Base-by-base conservation (phyloP, 2,329 filamentous ascomycete species). In the Tolypocladium endophyticum region DNA sequence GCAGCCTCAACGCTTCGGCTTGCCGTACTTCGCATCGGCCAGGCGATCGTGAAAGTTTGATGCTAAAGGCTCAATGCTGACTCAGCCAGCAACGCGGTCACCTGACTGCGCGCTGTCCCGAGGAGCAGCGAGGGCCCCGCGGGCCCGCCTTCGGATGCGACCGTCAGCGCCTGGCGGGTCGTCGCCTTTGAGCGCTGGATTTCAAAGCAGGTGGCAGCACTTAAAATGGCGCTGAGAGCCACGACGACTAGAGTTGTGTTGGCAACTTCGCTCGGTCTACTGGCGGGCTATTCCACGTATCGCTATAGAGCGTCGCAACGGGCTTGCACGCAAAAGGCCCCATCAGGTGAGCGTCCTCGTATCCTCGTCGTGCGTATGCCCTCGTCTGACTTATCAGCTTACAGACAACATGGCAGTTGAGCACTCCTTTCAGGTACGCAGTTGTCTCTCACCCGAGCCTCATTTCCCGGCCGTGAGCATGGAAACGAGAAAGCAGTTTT, bases 361-460 rank as follows among this genome's bases (percentile, higher is more conserved):
- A 30, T 35, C n/a, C 38, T 25, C 4, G 28, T n/a, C 23, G 39
- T 47, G 50, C 33, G 18, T 11, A 30, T 20, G 14, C 11, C 18
- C 18, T 11, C 25, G 28, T 25, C 8, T 57, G 43, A 57, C 35
- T 43, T 33, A 36, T 58, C 58, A 68, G 63, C 60, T 47, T 36
- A 55, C 58, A 56, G 64, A 54, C 67, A 77, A 68, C 58, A 80
- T 79, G 77, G 70, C 76, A 39, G 73, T 74, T 56, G 72, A 72
- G 50, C 73, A 77, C 65, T 74, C 76, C 58, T 81, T 80, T 60
- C 76, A 78, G 74, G 78, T 80, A 67, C 64, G 71, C 36, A 28
- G 25, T 50, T 50, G 20, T 60, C 58, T 63, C 30, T 59, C 55
- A 55, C 60, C 63, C 63, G 63, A 66, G 56, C 65, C 62, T 61